phyloP scores from a whole-genome alignment of 441 rosid genomes.

The Bruguiera hainesii region DNA sequence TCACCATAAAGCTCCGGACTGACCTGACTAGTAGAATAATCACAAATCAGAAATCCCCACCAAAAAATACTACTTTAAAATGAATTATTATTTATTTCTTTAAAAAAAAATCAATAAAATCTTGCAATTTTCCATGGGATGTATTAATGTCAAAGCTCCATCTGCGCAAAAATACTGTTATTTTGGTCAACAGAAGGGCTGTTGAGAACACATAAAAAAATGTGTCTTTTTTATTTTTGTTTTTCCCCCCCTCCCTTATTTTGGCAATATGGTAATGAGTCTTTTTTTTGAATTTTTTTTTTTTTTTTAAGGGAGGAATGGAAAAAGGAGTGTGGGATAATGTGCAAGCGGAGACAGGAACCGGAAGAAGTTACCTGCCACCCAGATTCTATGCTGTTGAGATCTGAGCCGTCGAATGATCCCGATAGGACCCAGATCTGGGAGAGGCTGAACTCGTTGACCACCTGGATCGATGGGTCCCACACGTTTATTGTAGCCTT shows the following conservation, averaged over 20 bases:
- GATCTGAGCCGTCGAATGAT: conserved; percentile 97
- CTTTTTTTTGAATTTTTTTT: too few species aligned
- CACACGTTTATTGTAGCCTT: conserved; percentile 94
- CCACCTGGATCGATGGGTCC: conserved; percentile 87
- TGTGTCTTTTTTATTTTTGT: background rate
- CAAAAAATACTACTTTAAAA: background rate
- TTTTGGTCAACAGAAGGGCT: too few species aligned
- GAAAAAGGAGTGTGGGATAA: conserved; percentile 1
- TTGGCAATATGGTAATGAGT: too few species aligned
- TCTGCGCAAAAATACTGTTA: too few species aligned
- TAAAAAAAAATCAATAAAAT: too few species aligned
- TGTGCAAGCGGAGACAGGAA: conserved; percentile 33
- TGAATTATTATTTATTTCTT: too few species aligned
- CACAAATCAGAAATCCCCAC: conserved; percentile 34
- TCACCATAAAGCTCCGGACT: conserved; percentile 99
- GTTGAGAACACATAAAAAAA: too few species aligned
- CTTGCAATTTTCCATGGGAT: too few species aligned
- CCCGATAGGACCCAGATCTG: conserved; percentile 99
- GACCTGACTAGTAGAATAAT: conserved; percentile 89
- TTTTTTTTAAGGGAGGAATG: background rate
- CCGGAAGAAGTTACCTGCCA: conserved; percentile 95
- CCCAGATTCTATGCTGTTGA: conserved; percentile 99
- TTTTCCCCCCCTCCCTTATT: too few species aligned
- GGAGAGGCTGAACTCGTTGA: conserved; percentile 95
- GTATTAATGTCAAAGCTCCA: too few species aligned